Evolutionary conservation across 225 moss, liverwort and hornwort genomes (phyloP), one percentile per base, ranked within the genome.

Genomic region (Takakia lepidozioides): DNA sequence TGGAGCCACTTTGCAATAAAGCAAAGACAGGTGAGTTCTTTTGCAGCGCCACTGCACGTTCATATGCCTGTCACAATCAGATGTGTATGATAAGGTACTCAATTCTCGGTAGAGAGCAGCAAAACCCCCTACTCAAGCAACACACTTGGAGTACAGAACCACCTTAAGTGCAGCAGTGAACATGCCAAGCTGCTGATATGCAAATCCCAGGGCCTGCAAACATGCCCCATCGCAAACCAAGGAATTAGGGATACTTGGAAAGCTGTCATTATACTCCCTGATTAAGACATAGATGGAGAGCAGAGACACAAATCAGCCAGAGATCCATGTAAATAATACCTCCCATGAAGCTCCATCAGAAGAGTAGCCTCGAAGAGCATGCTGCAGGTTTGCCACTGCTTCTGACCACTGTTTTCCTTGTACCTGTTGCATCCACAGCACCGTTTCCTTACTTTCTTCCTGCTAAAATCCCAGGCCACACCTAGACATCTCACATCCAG

Each of bases 121-220:
- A 45, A 29, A 43, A 7, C n/a, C n/a, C n/a, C n/a, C n/a, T n/a
- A n/a, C n/a, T n/a, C n/a, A n/a, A n/a, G n/a, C n/a, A n/a, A n/a
- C n/a, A n/a, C 18, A 6, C 21, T 43, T 7, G 8, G n/a, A n/a
- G 43, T 17, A 17, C 16, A 22, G 8, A 43, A 8, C 46, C 52
- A 95, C 93, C 98, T 98, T 98, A 43, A 98, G 65, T 75, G 98
- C 98, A 37, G 91, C 98, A 32, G 91, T 98, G 35, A 91, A 73
- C 91, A 90, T 98, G 14, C 98, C 98, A 59, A 91, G 91, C 52
- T 98, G 80, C 65, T 91, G 87, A 72, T 98, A 98, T 56, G 91
- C 81, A 75, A 98, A 73, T 46, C 98, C 98, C 60, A 98, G 80
- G 19, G 98, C 98, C 93, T 95, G 80, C 62, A 67, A 64, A 52